These are phyloP conservation scores for Cladosporium velox DNA, from an alignment of 2,329 filamentous ascomycete species.

Conservation along the genomic window DNA sequence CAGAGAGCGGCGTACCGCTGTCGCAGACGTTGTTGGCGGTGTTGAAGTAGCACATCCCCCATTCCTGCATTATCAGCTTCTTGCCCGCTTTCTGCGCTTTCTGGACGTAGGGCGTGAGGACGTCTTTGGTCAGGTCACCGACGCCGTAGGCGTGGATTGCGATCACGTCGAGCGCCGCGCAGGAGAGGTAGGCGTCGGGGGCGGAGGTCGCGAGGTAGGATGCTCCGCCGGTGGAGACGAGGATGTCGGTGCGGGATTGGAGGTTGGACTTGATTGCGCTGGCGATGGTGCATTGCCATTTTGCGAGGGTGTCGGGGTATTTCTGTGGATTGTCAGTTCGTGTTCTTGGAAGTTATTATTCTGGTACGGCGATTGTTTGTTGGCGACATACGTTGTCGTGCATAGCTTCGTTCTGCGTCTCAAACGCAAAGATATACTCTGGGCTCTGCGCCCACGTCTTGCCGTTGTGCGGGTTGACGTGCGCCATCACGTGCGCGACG, in stretches of 20 bases:
- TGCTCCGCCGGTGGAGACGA: slow-evolving; percentile 26
- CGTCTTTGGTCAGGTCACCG: slow-evolving; percentile 31
- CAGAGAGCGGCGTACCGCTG: not conserved
- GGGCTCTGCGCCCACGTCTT: slow-evolving; percentile 22
- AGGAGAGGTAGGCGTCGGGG: slow-evolving; percentile 23
- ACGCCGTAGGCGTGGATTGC: slow-evolving; percentile 35
- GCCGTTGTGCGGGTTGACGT: slow-evolving; percentile 22
- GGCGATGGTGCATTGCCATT: slow-evolving; percentile 27
- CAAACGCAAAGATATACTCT: slow-evolving; percentile 26
- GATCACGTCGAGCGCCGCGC: slow-evolving; percentile 30
- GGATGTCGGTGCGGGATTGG: slow-evolving; percentile 20
- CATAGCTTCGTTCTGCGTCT: slow-evolving; percentile 27
- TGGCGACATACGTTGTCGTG: slow-evolving; percentile 18
- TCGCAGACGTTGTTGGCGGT: slow-evolving; percentile 35
- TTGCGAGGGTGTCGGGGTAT: not conserved
- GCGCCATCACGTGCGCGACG: slow-evolving; percentile 21
- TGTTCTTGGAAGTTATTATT: no score
- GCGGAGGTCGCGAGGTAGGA: slow-evolving; percentile 22
- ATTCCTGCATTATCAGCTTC: slow-evolving; percentile 39
- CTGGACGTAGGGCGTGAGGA: slow-evolving; percentile 30
- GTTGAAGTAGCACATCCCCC: slow-evolving; percentile 37
- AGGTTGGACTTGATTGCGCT: slow-evolving; percentile 23
- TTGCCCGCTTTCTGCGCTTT: slow-evolving; percentile 34
- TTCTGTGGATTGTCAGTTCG: not conserved
- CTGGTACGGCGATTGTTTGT: not conserved